Percentiles rank a stretch among this genome's conserved stretches.
phyloP scores from a whole-genome alignment of 257 asterid genomes.

The Apocynum venetum region DNA sequence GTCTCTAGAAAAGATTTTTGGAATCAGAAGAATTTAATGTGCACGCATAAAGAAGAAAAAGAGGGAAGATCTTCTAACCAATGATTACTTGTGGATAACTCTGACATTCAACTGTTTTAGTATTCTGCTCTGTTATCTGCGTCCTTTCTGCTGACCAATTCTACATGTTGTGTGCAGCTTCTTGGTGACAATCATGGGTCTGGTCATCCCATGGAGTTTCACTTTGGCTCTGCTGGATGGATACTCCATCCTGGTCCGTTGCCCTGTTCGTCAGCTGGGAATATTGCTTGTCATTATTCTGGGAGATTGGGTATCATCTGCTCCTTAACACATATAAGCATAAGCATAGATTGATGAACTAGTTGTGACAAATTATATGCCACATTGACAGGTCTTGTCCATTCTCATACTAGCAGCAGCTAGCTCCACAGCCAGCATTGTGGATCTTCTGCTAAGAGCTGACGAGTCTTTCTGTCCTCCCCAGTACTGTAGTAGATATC shows the following conservation, averaged over 20 bases:
- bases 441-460: constrained; percentile 53
- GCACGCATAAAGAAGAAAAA: neutral
- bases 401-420: constrained; percentile 66
- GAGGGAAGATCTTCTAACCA: neutral
- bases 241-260: constrained; percentile 46
- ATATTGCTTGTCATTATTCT: constrained; percentile 49
- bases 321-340: constrained; percentile 6
- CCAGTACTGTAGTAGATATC: constrained; percentile 48
- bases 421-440: constrained; percentile 57
- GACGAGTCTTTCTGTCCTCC: constrained; percentile 57
- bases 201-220: constrained; percentile 78
- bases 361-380: constrained; percentile 16
- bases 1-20: neutral
- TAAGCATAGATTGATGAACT: neutral
- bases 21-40: neutral
- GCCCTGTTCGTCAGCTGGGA: constrained; percentile 46
- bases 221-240: constrained; percentile 65
- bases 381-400: constrained; percentile 44
- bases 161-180: constrained; percentile 36
- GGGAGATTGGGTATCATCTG: constrained; percentile 65
- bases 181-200: constrained; percentile 70
- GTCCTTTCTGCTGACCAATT: neutral
- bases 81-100: too few relatives aligned
- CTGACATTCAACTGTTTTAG: neutral
- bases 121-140: neutral